Percentiles rank a stretch among this genome's conserved stretches.
phyloP scores from a whole-genome alignment of 257 asterid genomes.

The Echites panduratus region DNA sequence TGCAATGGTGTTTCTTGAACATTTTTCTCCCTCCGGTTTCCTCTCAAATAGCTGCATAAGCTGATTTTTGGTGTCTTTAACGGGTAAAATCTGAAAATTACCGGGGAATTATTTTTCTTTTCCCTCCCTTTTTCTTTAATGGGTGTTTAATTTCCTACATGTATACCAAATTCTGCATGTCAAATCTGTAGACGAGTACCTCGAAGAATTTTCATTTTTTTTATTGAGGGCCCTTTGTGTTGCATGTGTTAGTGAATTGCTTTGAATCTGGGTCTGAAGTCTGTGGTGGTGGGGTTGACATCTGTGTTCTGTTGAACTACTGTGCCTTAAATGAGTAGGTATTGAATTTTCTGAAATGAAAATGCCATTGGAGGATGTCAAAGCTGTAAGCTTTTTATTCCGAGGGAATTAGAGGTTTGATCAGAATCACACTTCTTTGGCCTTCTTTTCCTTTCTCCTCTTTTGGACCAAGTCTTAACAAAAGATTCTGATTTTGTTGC shows the following conservation, averaged over 20 bases:
- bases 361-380: conserved; percentile 9
- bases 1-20: not conserved
- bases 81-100: not conserved
- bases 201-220: not conserved
- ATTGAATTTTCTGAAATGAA: conserved; percentile 9
- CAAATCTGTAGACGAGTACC: not conserved
- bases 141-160: not conserved
- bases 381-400: conserved; percentile 9
- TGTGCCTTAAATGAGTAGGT: conserved; percentile 10
- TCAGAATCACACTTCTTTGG: conserved; percentile 8
- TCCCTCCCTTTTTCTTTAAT: not conserved
- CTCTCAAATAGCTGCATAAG: not conserved
- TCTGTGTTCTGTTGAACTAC: conserved; percentile 15
- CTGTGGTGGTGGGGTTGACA: conserved; percentile 20
- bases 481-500: not conserved
- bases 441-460: conserved; percentile 2
- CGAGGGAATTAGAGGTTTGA: conserved; percentile 9
- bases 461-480: conserved; percentile 3
- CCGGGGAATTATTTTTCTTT: not conserved
- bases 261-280: conserved; percentile 20
- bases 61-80: not conserved
- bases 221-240: not conserved
- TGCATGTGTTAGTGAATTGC: not conserved
- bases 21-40: not conserved
- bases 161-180: not conserved